A percentile compares a stretch with the other conserved stretches of the same genome.
Conservation (phyloP, 176 grass and related monocot genomes). For the Ananas comosus region DNA sequence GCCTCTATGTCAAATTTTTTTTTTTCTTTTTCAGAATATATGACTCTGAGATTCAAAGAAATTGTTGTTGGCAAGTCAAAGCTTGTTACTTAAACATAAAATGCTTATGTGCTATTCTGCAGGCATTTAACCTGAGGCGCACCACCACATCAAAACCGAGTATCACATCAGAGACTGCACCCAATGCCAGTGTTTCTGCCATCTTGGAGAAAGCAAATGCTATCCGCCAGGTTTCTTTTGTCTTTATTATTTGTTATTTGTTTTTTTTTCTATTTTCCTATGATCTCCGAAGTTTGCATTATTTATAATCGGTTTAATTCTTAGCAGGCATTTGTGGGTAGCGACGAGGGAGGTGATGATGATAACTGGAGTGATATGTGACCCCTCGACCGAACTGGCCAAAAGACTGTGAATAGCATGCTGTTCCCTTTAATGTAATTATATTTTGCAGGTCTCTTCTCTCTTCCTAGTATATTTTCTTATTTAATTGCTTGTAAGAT, state of each 20-base stretch:
- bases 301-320: constrained; percentile 11
- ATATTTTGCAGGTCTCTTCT: constrained; percentile 54
- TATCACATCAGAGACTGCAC: constrained; percentile 32
- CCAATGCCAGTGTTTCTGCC: constrained; percentile 63
- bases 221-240: constrained; percentile 72
- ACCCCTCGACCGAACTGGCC: constrained; percentile 28
- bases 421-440: constrained; percentile 65
- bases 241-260: constrained; percentile 5
- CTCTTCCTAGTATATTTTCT: constrained; percentile 36
- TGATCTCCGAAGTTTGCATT: not conserved
- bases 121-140: constrained; percentile 86
- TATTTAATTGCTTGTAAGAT: constrained; percentile 28
- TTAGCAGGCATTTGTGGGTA: constrained; percentile 75
- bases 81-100: not conserved
- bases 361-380: constrained; percentile 93
- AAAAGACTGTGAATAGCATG: constrained; percentile 73
- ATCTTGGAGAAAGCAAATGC: constrained; percentile 96
- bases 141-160: constrained; percentile 49
- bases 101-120: constrained; percentile 31
- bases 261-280: not conserved
- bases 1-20: too few species aligned
- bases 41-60: not conserved
- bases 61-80: not conserved
- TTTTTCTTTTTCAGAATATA: too few species aligned
- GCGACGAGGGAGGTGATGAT: constrained; percentile 89